Evolutionary conservation across 1,284 basidiomycete species (phyloP), one percentile per base, ranked within the genome.

Genomic region (Tylopilus orsonianus): DNA sequence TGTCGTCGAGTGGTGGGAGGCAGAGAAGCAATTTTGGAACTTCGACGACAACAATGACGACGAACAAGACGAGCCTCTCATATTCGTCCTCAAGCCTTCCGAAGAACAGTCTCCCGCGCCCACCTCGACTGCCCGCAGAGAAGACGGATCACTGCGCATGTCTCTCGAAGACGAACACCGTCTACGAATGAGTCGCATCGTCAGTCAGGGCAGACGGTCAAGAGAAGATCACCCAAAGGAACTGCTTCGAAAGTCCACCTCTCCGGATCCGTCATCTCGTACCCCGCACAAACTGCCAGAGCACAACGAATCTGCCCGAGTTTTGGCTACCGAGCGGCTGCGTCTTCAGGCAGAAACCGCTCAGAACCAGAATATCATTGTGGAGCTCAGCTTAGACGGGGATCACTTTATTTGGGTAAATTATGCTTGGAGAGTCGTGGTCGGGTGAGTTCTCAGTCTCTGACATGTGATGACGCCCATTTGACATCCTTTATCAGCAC

Each of bases 21-120:
- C 96, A n/a, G 97, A 99, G 73, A 96, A 96, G 64, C 93, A 95
- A 55, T 99, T 99, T 70, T 99, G 97, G 97, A 97, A 97, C 63
- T 98, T 98, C 64, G 90, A 95, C 64, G 93, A 96, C 52, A 90
- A 95, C 48, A 90, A 95, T 52, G 90, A 93, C 46, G 85, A 87
- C 50, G 93, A 95, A 60, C 79, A 84, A 62, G 91, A 94, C 44
- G 94, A 97, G 57, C 90, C 90, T 1, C 74, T 96, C 46, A 81
- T 86, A 53, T 96, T 96, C 62, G 90, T 97, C 48, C 85, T 92
- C 63, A 94, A 94, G 62, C 85, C 91, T 1, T 79, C 80, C 4
- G 82, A 85, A 41, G 84, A 87, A 50, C 69, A 71, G 16, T 59
- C 56, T 32, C 62, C 71, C n/a, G 67, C 69, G 27, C 70, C 71